A percentile compares a stretch with the other conserved stretches of the same genome.
Conservation (phyloP, 1,139 yeast genomes). For the Zygosaccharomyces sapae region DNA sequence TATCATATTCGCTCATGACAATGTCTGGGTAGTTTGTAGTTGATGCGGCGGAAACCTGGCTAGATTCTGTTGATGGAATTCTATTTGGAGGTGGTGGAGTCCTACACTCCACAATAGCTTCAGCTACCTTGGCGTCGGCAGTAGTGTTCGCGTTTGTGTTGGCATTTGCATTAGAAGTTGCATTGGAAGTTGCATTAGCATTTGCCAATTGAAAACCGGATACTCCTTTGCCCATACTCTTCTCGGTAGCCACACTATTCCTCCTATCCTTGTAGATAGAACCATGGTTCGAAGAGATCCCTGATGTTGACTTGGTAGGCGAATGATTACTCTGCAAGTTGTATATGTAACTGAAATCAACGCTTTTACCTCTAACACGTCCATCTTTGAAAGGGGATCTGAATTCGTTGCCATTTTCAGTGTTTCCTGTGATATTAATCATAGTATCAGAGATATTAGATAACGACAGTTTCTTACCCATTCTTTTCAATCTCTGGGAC, state of each 20-base stretch:
- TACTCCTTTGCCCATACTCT: slow-evolving; percentile 16
- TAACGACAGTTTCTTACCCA: slow-evolving; percentile 32
- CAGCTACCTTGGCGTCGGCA: not conserved
- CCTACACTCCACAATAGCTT: slow-evolving; percentile 9
- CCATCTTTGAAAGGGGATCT: slow-evolving; percentile 11
- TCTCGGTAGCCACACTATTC: slow-evolving; percentile 25
- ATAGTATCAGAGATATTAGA: slow-evolving; percentile 30
- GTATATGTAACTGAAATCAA: slow-evolving; percentile 34
- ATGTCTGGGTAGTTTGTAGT: slow-evolving; percentile 24
- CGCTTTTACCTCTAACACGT: slow-evolving; percentile 28
- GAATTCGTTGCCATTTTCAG: slow-evolving; percentile 9
- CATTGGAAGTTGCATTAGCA: slow-evolving; percentile 10
- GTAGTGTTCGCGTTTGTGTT: not conserved
- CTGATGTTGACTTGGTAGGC: slow-evolving; percentile 26
- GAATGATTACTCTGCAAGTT: slow-evolving; percentile 32
- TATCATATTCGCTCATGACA: slow-evolving; percentile 32
- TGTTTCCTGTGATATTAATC: slow-evolving; percentile 10
- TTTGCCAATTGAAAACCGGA: slow-evolving; percentile 18
- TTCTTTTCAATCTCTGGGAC: slow-evolving; percentile 26
- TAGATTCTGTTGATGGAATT: slow-evolving; percentile 12
- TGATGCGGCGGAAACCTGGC: slow-evolving; percentile 13
- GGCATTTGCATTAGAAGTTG: slow-evolving; percentile 6
- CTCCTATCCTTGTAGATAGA: slow-evolving; percentile 19
- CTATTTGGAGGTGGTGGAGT: slow-evolving; percentile 4
- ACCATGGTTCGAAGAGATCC: slow-evolving; percentile 12